These are phyloP conservation scores for Candida xiaguanensis DNA, from an alignment of 805 yeast genomes.

Conservation along the genomic window DNA sequence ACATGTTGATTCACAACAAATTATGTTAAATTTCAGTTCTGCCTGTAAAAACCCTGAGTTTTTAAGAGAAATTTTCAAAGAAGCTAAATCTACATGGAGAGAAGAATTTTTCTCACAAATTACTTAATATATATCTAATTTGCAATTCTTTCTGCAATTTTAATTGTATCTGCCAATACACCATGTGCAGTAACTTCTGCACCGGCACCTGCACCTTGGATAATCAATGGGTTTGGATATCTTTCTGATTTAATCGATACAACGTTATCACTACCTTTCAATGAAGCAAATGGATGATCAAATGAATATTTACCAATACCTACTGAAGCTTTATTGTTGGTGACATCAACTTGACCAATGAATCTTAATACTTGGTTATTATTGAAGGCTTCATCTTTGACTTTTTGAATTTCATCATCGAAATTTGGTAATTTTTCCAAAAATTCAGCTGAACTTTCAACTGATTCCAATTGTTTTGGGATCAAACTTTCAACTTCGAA, in stretches of 20 bases:
- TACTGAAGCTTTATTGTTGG: constrained; percentile 67
- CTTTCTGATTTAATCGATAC: constrained; percentile 88
- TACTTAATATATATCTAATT: constrained; percentile 18
- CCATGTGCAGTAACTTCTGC: constrained; percentile 72
- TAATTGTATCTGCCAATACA: constrained; percentile 89
- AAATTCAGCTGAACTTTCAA: constrained; percentile 72
- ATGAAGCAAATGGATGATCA: constrained; percentile 92
- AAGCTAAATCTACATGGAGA: constrained; percentile 52
- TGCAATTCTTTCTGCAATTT: constrained; percentile 83
- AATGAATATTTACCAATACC: constrained; percentile 83
- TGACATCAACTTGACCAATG: constrained; percentile 85
- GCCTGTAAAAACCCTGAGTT: constrained; percentile 52
- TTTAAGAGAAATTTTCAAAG: constrained; percentile 51
- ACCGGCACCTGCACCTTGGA: constrained; percentile 98
- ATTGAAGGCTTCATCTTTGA: constrained; percentile 76
- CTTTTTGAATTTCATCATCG: constrained; percentile 72
- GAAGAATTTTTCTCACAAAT: constrained; percentile 17
- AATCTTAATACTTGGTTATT: constrained; percentile 88
- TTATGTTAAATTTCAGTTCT: constrained; percentile 65
- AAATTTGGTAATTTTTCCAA: constrained; percentile 75
- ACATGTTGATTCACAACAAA: constrained; percentile 63
- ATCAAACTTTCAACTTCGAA: constrained; percentile 94
- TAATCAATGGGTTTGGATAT: constrained; percentile 86
- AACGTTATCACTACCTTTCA: constrained; percentile 95
- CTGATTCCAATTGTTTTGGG: constrained; percentile 78